Evolutionary conservation across 2,329 filamentous ascomycete species (phyloP).

Genomic region (Lecanoromycetidae sp.): DNA sequence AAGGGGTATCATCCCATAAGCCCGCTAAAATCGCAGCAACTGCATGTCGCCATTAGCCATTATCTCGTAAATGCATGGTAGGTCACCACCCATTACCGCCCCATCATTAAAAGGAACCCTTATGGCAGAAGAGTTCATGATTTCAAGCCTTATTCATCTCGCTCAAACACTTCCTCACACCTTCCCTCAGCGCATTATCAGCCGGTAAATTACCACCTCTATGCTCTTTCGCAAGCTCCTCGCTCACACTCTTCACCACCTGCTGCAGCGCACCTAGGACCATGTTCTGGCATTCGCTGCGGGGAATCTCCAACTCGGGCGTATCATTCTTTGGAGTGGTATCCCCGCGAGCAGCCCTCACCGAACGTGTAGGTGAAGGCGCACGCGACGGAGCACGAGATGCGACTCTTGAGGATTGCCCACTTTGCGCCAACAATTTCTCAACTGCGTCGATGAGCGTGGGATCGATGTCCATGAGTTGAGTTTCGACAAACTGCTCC

Average conservation of each 20-base stretch:
- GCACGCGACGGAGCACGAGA: conserved; percentile 31
- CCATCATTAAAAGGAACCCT: not conserved
- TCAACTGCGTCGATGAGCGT: conserved; percentile 47
- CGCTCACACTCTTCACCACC: conserved; percentile 43
- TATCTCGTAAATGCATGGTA: too few species aligned
- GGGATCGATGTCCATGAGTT: conserved; percentile 46
- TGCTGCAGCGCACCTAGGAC: conserved; percentile 46
- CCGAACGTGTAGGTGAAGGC: conserved; percentile 11
- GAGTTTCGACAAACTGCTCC: conserved; percentile 42
- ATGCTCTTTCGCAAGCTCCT: conserved; percentile 26
- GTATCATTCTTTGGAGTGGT: not conserved
- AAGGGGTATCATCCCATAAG: too few species aligned
- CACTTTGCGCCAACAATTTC: conserved; percentile 38
- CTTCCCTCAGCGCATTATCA: conserved; percentile 44
- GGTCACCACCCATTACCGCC: too few species aligned
- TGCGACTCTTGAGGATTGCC: conserved; percentile 30
- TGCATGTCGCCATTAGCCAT: too few species aligned
- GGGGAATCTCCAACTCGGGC: conserved; percentile 6
- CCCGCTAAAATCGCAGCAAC: too few species aligned
- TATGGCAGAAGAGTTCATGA: not conserved
- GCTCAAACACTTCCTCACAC: conserved; percentile 45
- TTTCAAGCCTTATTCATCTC: conserved; percentile 27
- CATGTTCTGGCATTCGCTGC: conserved; percentile 39
- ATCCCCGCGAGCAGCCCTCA: too few species aligned
- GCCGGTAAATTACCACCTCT: conserved; percentile 22